Percentiles rank a stretch among this genome's conserved stretches.
These are phyloP conservation scores for Ustilago cynodontis DNA, from an alignment of 1,284 basidiomycete species.

Conservation along the genomic window DNA sequence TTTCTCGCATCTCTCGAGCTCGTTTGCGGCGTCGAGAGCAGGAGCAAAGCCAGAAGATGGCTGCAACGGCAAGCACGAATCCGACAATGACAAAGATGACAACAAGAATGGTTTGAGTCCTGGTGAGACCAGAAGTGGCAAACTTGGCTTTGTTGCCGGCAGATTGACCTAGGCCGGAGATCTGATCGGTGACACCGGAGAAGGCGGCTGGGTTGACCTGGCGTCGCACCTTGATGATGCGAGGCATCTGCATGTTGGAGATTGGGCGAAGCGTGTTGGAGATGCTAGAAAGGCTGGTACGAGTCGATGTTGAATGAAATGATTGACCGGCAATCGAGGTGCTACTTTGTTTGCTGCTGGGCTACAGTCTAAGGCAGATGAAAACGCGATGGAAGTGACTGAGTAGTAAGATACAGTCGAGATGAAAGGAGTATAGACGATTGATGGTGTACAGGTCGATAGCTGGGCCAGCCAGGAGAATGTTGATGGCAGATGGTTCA, in stretches of 20 bases:
- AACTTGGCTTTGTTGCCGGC: slow-evolving; percentile 27
- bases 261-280: neutral
- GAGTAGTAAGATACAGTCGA: neutral
- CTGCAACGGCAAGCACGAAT: slow-evolving; percentile 20
- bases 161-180: slow-evolving; percentile 27
- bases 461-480: slow-evolving; percentile 15
- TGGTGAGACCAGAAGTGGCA: slow-evolving; percentile 27
- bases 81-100: slow-evolving; percentile 29
- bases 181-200: slow-evolving; percentile 47
- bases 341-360: neutral
- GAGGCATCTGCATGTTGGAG: slow-evolving; percentile 11
- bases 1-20: slow-evolving; percentile 26
- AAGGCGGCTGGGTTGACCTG: slow-evolving; percentile 48
- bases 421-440: neutral
- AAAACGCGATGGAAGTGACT: neutral
- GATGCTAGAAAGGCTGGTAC: neutral
- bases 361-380: neutral
- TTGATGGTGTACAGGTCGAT: neutral
- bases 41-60: slow-evolving; percentile 41
- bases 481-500: neutral
- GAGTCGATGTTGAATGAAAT: neutral
- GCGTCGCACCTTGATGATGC: slow-evolving; percentile 18
- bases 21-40: slow-evolving; percentile 35
- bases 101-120: slow-evolving; percentile 21
- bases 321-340: slow-evolving; percentile 24